These are phyloP conservation scores for Zelonia costaricensis DNA, from an alignment of 208 protist genomes.

Conservation along the genomic window DNA sequence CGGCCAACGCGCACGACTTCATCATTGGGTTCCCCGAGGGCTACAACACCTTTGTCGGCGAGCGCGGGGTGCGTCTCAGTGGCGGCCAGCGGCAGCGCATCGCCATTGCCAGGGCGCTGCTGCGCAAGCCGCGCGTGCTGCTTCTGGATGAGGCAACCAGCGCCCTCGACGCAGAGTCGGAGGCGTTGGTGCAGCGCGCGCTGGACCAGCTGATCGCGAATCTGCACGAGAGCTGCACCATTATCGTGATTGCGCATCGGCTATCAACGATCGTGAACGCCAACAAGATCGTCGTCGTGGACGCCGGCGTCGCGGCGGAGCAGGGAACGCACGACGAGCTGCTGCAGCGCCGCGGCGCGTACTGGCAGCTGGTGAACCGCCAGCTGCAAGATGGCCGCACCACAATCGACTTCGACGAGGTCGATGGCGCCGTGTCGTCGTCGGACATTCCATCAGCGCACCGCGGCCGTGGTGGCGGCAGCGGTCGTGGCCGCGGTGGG, in stretches of 20 bases:
- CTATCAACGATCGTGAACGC: constrained; percentile 59
- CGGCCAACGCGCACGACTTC: constrained; percentile 63
- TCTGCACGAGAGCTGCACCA: constrained; percentile 59
- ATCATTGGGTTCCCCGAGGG: constrained; percentile 42
- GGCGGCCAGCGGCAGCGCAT: constrained; percentile 95
- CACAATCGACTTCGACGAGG: constrained; percentile 44
- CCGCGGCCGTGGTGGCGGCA: background rate
- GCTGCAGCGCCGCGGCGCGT: constrained; percentile 29
- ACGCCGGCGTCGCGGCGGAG: constrained; percentile 47
- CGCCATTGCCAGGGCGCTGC: constrained; percentile 92
- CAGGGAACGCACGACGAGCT: constrained; percentile 54
- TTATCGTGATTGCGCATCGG: constrained; percentile 67
- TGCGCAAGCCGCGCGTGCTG: constrained; percentile 70
- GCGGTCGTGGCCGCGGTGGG: background rate
- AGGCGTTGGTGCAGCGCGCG: constrained; percentile 90
- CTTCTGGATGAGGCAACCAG: constrained; percentile 96
- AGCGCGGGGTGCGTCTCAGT: constrained; percentile 82
- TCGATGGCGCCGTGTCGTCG: constrained; percentile 5
- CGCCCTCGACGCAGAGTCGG: constrained; percentile 70
- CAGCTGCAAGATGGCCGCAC: constrained; percentile 37
- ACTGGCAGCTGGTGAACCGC: constrained; percentile 42
- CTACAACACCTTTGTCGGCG: constrained; percentile 57
- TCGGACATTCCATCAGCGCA: constrained; percentile 2
- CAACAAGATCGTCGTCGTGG: constrained; percentile 63
- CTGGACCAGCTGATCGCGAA: constrained; percentile 58